Evolutionary conservation across 1,284 basidiomycete species (phyloP), one percentile per base, ranked within the genome.

Genomic region (Malassezia globosa): DNA sequence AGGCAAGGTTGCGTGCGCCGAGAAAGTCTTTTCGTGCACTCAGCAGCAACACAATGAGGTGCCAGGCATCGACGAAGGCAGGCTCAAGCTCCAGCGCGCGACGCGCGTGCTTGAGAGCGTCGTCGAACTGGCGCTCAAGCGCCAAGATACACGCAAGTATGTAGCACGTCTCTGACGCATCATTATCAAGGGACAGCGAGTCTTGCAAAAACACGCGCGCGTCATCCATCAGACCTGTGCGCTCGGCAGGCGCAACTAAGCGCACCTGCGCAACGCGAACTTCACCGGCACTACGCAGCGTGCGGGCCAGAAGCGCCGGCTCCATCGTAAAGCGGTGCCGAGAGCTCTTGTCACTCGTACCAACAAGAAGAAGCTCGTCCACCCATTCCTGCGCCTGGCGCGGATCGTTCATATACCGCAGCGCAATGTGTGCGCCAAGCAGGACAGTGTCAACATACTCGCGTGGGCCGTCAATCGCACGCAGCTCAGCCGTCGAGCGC

Each of bases 1-100:
- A 86, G 38, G 90, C 74, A 2, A 92, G 81, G 47, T 81, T 81
- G 36, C 77, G 76, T 0, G 90, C 89, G 5, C 81, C 83, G 26
- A 75, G 73, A 85, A 85, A 89, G 63, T 90, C 82, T 53, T 84
- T 86, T 26, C 77, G 76, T 5, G 85, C 83, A 0, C 83, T 82
- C 8, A 90, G 76, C 13, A 95, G 72, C 5, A 97, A 75, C 0
- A 85, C 86, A 0, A 96, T 78, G 14, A 96, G 77, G 72, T 96
- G 92, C 92, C 90, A 96, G 48, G 84, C 81, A 34, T 85, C 79
- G 22, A 85, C 77, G 59, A 85, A 82, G 21, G 74, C 75, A 0
- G 83, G 77, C 46, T 84, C 82, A 3, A 79, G 77, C 72, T 90
- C 86, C 8, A 92, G 80, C 11, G 68, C 85, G 10, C 76, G 72